Base-by-base conservation (phyloP, 1,284 basidiomycete species). In the Porodaedalea pini region DNA sequence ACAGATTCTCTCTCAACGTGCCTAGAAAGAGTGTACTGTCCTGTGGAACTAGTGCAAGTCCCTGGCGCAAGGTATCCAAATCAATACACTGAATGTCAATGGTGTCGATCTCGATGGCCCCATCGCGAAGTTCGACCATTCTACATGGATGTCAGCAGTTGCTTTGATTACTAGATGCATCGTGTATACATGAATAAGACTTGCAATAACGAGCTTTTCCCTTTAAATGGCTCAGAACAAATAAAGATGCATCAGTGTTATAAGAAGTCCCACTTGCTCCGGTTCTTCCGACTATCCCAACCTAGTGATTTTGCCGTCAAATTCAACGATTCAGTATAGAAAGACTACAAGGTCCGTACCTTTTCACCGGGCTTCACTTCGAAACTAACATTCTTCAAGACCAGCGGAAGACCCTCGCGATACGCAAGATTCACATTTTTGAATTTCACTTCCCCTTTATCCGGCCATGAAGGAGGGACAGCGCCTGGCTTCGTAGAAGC, bases 181-280 rank as follows among this genome's bases (percentile, higher is more conserved):
- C n/a, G n/a, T n/a, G n/a, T n/a, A n/a, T 64, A 80, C 71, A 91
- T 78, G 73, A 94, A 86, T n/a, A 94, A 74, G 1, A 79, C 82
- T 63, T 85, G 83, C 34, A 93, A 75, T 10, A 94, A 70, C 1
- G 89, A 90, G 54, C 83, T 86, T 72, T 93, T 93, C 31, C 90
- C 86, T 63, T 71, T 67, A 15, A 67, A 17, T 47, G 19, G 52
- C 40, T 31, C 29, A 21, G 37, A 11, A 1, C 10, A 50, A 7
- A 15, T 25, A 23, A 37, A n/a, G 13, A 15, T 1, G 15, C 19
- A 0, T 5, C n/a, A n/a, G 17, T 19, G n/a, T n/a, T n/a, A n/a
- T n/a, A n/a, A n/a, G 25, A 25, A 17, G 19, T 57, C 67, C 70
- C 68, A 69, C 81, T 84, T 48, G 87, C 85, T 13, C 86, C 87